phyloP scores from a whole-genome alignment of 805 yeast species.

The Wickerhamomyces kurtzmanii region DNA sequence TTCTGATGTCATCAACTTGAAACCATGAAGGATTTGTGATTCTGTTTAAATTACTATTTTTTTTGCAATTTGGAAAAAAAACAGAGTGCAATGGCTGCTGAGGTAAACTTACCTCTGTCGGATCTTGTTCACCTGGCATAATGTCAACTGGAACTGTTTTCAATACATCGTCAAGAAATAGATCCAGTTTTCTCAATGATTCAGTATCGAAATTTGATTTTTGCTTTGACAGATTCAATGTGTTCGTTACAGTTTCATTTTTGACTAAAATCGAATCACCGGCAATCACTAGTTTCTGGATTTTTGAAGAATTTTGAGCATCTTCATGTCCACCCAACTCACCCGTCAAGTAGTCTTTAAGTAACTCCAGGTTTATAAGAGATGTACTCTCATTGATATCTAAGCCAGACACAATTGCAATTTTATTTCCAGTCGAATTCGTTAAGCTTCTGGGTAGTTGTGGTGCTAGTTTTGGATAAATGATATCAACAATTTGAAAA shows the following conservation, averaged over 20 bases:
- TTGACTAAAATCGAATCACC: conserved; percentile 52
- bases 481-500: conserved; percentile 75
- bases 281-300: conserved; percentile 51
- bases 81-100: conserved; percentile 86
- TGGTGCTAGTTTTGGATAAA: conserved; percentile 56
- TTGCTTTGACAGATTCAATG: conserved; percentile 38
- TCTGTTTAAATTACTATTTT: conserved; percentile 24
- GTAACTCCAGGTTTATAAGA: conserved; percentile 38
- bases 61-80: conserved; percentile 40
- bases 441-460: conserved; percentile 26
- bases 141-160: conserved; percentile 58
- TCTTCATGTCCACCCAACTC: too few relatives aligned
- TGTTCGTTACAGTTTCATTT: conserved; percentile 15
- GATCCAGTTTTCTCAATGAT: conserved; percentile 47
- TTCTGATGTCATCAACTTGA: conserved; percentile 41
- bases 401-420: conserved; percentile 76
- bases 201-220: conserved; percentile 39
- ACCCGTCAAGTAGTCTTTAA: conserved; percentile 66
- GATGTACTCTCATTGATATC: conserved; percentile 39
- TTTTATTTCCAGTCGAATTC: conserved; percentile 24
- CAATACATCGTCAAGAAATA: conserved; percentile 44
- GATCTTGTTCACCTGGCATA: conserved; percentile 83
- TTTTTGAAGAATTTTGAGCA: conserved; percentile 18
- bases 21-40: conserved; percentile 72
- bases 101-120: conserved; percentile 77